phyloP scores from a whole-genome alignment of 2,329 filamentous ascomycete genomes.

The Teratosphaeria zuluensis region DNA sequence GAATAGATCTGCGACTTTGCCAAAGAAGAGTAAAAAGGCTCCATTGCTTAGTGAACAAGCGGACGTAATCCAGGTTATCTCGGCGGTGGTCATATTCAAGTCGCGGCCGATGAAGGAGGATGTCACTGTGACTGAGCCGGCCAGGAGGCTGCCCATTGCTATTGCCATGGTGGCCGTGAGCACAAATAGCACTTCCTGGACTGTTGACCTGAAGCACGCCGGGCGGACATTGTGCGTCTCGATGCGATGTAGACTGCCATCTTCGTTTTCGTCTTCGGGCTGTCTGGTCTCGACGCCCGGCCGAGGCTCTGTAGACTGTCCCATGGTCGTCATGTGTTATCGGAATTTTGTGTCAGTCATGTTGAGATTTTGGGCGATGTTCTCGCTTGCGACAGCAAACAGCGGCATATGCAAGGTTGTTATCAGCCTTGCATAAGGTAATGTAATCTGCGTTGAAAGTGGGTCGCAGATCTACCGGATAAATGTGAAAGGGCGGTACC shows the following conservation, averaged over 20 bases:
- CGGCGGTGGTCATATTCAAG: slow-evolving; percentile 52
- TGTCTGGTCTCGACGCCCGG: background rate
- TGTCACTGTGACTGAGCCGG: slow-evolving; percentile 52
- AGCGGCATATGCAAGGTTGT: no score
- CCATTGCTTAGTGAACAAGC: slow-evolving; percentile 54
- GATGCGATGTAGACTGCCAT: slow-evolving; percentile 5
- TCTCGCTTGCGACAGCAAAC: no score
- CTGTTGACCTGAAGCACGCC: slow-evolving; percentile 51
- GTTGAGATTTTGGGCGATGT: no score
- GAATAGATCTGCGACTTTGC: slow-evolving; percentile 55
- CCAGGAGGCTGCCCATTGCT: slow-evolving; percentile 51
- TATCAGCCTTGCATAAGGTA: no score
- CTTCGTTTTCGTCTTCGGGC: background rate
- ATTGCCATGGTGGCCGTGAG: slow-evolving; percentile 58
- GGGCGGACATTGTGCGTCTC: slow-evolving; percentile 33
- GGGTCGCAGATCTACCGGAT: no score
- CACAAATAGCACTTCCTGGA: slow-evolving; percentile 57
- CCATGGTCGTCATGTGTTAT: background rate
- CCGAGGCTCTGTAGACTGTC: background rate
- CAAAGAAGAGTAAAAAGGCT: slow-evolving; percentile 57
- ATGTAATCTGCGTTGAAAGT: no score
- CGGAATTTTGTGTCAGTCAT: background rate
- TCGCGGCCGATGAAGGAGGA: slow-evolving; percentile 51
- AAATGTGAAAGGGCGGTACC: no score
- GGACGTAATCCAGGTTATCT: slow-evolving; percentile 59